Base-by-base conservation (phyloP, 495 filamentous ascomycete genomes). In the Neurospora sp. region DNA sequence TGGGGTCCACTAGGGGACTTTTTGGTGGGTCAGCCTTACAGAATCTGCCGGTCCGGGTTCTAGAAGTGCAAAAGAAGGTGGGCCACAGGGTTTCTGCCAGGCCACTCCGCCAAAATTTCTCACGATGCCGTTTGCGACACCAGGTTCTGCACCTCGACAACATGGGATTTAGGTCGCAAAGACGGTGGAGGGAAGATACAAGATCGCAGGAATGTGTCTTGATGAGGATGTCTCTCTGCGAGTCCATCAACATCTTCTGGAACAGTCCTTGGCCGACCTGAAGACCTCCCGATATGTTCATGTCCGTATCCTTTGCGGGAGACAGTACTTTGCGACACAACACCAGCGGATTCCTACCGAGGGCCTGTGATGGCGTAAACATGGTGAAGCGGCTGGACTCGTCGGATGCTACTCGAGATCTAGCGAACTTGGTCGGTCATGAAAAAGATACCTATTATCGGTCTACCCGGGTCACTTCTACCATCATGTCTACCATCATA, bases 31-130 rank as follows among this genome's bases (percentile, higher is more conserved):
- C 54, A 69, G 73, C 38, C 31, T 39, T 40, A 40, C 72, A 48
- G n/a, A 23, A 54, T 71, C 31, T 39, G 40, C 18, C 66, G 73
- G 35, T 4, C 20, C 16, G 9, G 42, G 12, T 54, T 20, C 23
- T 44, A 48, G 40, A 48, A 40, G 48, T 69, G 77, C 82, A 0
- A 73, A 86, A 1, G 72, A 27, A 59, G 48, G 48, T 59, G 48
- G 48, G 31, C 48, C 48, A 9, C 10, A 7, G 3, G 27, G 27
- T 31, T 80, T 46, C 77, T 87, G 73, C 85, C 86, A 0, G 72
- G 79, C 37, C 37, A 78, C 41, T 79, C 82, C 79, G 79, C 79
- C 77, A 79, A 77, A 78, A 76, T 75, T 77, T 80, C 75, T 76
- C 70, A 0, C 23, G 62, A 27, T 62, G 12, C 27, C 14, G 27